Percentiles rank a stretch among this genome's conserved stretches.
Evolutionary conservation across 1,284 basidiomycete species (phyloP).

Genomic region (Microbotryomycetes sp.): DNA sequence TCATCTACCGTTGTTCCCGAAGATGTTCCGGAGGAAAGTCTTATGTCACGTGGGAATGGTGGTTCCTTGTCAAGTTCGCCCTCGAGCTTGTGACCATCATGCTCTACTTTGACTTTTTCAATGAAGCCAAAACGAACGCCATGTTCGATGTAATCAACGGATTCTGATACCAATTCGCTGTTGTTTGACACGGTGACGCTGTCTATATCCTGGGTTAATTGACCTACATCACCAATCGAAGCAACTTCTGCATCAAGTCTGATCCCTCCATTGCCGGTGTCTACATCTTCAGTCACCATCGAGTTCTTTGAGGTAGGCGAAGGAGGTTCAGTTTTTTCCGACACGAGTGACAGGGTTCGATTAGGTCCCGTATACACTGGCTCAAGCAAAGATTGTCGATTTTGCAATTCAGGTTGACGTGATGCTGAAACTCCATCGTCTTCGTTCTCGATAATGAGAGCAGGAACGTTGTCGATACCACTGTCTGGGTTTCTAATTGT

Average conservation of each 20-base stretch:
- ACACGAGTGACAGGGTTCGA: constrained; percentile 2
- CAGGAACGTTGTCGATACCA: constrained; percentile 3
- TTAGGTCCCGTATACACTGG: constrained; percentile 2
- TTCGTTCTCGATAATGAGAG: constrained; percentile 15
- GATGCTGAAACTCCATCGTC: constrained; percentile 4
- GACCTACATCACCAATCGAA: neutral
- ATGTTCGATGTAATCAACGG: neutral
- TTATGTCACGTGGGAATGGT: neutral
- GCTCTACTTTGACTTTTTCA: neutral
- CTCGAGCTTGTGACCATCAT: neutral
- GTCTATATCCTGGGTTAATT: neutral
- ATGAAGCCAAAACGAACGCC: neutral
- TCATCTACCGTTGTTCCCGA: neutral
- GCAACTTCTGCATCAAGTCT: neutral
- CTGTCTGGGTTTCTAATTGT: constrained; percentile 5
- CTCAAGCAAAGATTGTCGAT: neutral
- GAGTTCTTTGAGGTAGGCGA: neutral
- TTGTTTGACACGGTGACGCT: neutral
- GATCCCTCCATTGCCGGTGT: constrained; percentile 6
- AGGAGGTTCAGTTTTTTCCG: constrained; percentile 4
- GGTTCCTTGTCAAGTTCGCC: neutral
- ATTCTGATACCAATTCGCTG: no score
- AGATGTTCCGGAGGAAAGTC: neutral
- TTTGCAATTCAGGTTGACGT: neutral
- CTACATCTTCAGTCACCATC: constrained; percentile 10